These are phyloP conservation scores for Lactarius sanguifluus DNA, from an alignment of 768 basidiomycete genomes.

Conservation along the genomic window DNA sequence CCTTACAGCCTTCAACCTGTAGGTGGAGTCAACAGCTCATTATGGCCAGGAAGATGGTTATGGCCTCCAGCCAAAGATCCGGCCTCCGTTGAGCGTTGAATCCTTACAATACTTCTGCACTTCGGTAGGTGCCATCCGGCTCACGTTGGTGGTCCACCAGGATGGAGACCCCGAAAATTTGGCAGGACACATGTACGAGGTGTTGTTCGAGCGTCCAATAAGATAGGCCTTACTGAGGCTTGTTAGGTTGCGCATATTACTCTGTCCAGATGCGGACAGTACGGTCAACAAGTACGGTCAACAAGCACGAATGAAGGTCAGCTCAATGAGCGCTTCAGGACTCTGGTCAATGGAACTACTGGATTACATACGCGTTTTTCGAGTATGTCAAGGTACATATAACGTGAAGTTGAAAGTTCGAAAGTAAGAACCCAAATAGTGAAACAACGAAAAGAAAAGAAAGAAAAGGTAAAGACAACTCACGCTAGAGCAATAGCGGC, in stretches of 20 bases:
- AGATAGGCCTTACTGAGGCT: slow-evolving; percentile 28
- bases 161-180: slow-evolving; percentile 34
- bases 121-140: slow-evolving; percentile 13
- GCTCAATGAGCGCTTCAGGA: not conserved
- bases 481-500: slow-evolving; percentile 8
- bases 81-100: not conserved
- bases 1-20: not conserved
- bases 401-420: not conserved
- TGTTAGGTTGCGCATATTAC: slow-evolving; percentile 29
- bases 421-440: not conserved
- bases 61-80: not conserved
- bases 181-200: slow-evolving; percentile 31
- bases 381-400: not conserved
- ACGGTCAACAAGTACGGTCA: slow-evolving; percentile 13
- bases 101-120: not conserved
- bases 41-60: not conserved
- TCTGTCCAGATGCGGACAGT: slow-evolving; percentile 32
- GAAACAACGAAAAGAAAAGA: not conserved
- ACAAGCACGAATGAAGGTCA: slow-evolving; percentile 7
- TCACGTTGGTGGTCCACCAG: slow-evolving; percentile 20
- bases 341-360: not conserved
- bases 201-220: slow-evolving; percentile 25
- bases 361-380: not conserved
- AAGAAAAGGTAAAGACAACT: not conserved
- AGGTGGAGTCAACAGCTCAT: not conserved